Base-by-base conservation (phyloP, 2,329 filamentous ascomycete species). In the Leptographium lundbergii region DNA sequence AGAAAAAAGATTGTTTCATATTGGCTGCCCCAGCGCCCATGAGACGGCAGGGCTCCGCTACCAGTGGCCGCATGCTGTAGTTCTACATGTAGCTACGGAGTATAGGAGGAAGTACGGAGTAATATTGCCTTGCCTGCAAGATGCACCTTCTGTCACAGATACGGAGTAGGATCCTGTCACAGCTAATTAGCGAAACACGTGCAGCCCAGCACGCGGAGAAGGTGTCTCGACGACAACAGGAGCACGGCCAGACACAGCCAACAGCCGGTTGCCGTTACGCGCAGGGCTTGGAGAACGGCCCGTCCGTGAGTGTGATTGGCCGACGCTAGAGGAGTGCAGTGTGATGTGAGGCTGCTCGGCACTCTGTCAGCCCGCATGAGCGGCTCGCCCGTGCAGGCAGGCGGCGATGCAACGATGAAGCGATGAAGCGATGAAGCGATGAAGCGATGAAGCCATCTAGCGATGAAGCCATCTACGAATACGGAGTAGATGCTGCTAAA, bases 301-400 rank as follows among this genome's bases (percentile, higher is more conserved):
- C n/a, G n/a, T n/a, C n/a, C n/a, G n/a, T n/a, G n/a, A 17, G n/a
- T 29, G n/a, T 61, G 59, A 61, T 60, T 60, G 59, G 61, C 58
- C 60, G 48, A 56, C 61, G 54, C 60, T 57, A 59, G 60, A 60
- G 56, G 52, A 34, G 11, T 27, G 32, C 50, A 56, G 61, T 63
- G 56, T 63, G 60, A 63, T 63, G n/a, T n/a, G n/a, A n/a, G n/a
- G n/a, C n/a, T n/a, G n/a, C n/a, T n/a, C n/a, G n/a, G n/a, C n/a
- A n/a, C n/a, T n/a, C n/a, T n/a, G 14, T 4, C 39, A 42, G 13
- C 39, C 19, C 14, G 19, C 39, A 42, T 19, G 14, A 17, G 42
- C 42, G 39, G 39, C 39, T 42, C 39, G 39, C 14, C 2, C 11
- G 17, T 6, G 39, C 39, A 42, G 13, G 13, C 7, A 39, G 36